A percentile compares a stretch with the other conserved stretches of the same genome.
These are phyloP conservation scores for Petunia axillaris DNA, from an alignment of 257 asterid genomes.

Conservation along the genomic window DNA sequence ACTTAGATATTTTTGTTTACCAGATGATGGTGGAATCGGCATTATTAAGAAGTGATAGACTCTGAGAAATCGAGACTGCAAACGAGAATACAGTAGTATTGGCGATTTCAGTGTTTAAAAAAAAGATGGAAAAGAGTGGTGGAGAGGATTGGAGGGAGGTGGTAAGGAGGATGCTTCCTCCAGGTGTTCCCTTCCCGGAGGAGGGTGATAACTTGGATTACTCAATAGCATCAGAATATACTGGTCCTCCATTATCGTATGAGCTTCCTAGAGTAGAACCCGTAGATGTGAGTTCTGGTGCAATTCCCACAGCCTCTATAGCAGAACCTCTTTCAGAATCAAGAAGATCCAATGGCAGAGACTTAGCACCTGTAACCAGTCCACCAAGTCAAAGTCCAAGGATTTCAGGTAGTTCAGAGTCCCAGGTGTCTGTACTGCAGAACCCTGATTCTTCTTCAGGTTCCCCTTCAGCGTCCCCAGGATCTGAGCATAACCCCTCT, in stretches of 20 bases:
- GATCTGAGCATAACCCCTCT: conserved; percentile 46
- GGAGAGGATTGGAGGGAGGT: conserved; percentile 61
- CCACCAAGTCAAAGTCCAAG: conserved; percentile 62
- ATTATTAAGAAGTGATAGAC: conserved; percentile 4
- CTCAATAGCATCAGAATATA: conserved; percentile 64
- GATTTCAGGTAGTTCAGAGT: conserved; percentile 74
- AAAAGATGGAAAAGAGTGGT: conserved; percentile 48
- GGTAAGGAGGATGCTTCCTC: conserved; percentile 68
- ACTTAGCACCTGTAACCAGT: conserved; percentile 53
- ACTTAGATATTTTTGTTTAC: conserved; percentile 17
- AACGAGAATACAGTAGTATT: not conserved
- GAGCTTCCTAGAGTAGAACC: conserved; percentile 59
- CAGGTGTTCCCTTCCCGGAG: conserved; percentile 64
- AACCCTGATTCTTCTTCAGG: conserved; percentile 61
- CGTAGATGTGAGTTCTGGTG: conserved; percentile 42
- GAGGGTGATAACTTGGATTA: conserved; percentile 54
- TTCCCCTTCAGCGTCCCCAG: conserved; percentile 71
- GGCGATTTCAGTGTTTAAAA: not conserved
- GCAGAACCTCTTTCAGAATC: conserved; percentile 67
- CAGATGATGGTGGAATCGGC: conserved; percentile 11
- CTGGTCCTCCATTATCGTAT: conserved; percentile 56
- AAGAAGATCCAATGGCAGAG: conserved; percentile 46
- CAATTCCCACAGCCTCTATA: conserved; percentile 46
- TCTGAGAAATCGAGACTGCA: conserved; percentile 18
- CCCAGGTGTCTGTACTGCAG: conserved; percentile 72